Evolutionary conservation across 352 stramenopile genomes (phyloP).

Genomic region (Globisporangium parvum): DNA sequence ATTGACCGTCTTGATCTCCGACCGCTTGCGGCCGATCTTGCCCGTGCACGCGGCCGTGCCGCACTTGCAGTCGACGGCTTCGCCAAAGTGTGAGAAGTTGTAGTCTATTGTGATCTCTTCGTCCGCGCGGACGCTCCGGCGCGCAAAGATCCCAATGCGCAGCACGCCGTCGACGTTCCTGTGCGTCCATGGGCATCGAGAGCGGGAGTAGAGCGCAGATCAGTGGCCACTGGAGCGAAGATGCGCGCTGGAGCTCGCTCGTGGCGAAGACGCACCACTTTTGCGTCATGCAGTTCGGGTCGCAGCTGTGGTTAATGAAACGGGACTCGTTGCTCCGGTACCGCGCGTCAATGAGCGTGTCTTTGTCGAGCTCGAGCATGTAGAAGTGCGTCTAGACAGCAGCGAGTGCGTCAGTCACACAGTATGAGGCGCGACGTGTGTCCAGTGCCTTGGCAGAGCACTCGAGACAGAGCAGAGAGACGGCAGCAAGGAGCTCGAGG

Average conservation of each 20-base stretch:
- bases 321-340: conserved; percentile 90
- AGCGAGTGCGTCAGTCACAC: background rate
- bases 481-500: background rate
- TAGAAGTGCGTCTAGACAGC: conserved; percentile 63
- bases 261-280: conserved; percentile 66
- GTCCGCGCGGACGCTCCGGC: conserved; percentile 37
- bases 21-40: conserved; percentile 71
- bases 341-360: conserved; percentile 81
- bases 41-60: conserved; percentile 64
- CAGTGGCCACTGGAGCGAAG: no score
- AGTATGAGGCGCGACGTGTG: no score
- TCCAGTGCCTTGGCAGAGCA: background rate
- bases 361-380: conserved; percentile 85
- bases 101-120: conserved; percentile 86
- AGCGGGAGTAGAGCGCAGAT: background rate
- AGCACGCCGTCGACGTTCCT: conserved; percentile 69
- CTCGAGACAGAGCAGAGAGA: background rate
- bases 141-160: conserved; percentile 76
- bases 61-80: conserved; percentile 71
- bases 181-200: background rate
- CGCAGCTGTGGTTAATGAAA: conserved; percentile 96
- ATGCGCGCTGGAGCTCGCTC: no score
- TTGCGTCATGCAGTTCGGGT: conserved; percentile 92
- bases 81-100: conserved; percentile 82
- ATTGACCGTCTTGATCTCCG: conserved; percentile 25